Base-by-base conservation (phyloP, 208 protist species). In the Crithidia fasciculata region DNA sequence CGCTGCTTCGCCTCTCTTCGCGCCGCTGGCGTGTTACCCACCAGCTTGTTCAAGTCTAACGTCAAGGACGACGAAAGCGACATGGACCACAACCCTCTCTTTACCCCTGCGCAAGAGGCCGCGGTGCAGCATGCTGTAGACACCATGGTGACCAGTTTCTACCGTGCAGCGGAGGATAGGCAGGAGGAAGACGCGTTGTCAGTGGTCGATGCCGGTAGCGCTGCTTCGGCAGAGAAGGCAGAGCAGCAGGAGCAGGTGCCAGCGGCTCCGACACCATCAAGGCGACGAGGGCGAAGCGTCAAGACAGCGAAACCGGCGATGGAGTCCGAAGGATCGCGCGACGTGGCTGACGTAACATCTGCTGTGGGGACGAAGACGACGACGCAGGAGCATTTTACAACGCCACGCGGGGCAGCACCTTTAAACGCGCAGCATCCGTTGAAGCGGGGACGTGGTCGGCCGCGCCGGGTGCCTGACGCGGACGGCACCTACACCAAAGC, bases 1-100 rank as follows among this genome's bases (percentile, higher is more conserved):
- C n/a, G 58, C 15, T 76, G 72, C 47, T 40, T 69, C 15, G 49
- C 54, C 19, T 61, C 72, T 59, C 72, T 76, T 52, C 72, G 72
- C 8, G 63, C 72, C 6, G 47, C 63, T 8, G 56, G 72, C 37
- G 61, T 56, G 36, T 55, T 76, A 10, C 39, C 36, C n/a, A 28
- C 43, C 2, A 28, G 28, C 28, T 28, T 28, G 28, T 28, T 1
- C 1, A 1, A 28, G 28, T 28, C 28, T 28, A 28, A 28, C 28
- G 28, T 28, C 28, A 28, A 28, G 28, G 28, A 28, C 28, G 28
- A 28, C 28, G 28, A 28, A 28, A 1, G 28, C 28, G 28, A 1
- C 28, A 28, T 28, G 1, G 28, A 28, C 28, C 28, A 28, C 28
- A 28, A 28, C 28, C 28, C 28, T 19, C 54, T 47, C 5, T 36